Evolutionary conservation across 768 basidiomycete genomes (phyloP), one percentile per base, ranked within the genome.

Genomic region (Pulveroboletus sp.): DNA sequence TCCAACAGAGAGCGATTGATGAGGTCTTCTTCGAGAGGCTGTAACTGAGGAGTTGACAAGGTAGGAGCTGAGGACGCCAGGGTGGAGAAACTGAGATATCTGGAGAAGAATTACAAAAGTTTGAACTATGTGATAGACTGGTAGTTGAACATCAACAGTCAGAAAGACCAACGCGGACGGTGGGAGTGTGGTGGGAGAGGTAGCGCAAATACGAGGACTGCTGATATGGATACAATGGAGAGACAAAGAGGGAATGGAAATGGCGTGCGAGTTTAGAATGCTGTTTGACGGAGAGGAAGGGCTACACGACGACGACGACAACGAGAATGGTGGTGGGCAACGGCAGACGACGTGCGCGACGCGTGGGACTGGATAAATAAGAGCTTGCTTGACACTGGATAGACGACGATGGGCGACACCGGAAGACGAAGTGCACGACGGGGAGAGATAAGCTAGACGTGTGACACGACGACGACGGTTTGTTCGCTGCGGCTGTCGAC

Each of bases 1-100:
- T 87, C 89, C 58, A 91, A 72, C 51, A 91, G 78, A 47, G 88
- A 89, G 67, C 84, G 83, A 74, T 90, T 91, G 66, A 91, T 89
- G 62, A 83, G 83, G 70, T 86, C 88, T 79, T 91, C 89, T 61
- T 70, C 65, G 31, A 66, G 58, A 59, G 71, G 73, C 60, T 70
- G 72, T 39, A 46, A 56, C 57, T 54, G 57, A 61, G 65, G 56
- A 69, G 61, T 55, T 18, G 65, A 59, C 58, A 51, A 55, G 41
- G 33, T 57, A 70, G 67, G 55, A 61, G 65, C 56, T 72, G 74
- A 71, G 65, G 75, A 67, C 70, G 79, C 79, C 79, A 80, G 78
- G 59, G 62, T 77, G 78, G 68, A 70, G 50, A 51, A 54, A n/a
- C 11, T 56, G 56, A 53, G 46, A 49, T 32, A 41, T 52, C 51